These are phyloP conservation scores for Castanopsis chinensis DNA, from an alignment of 306 rosid species.

Conservation along the genomic window DNA sequence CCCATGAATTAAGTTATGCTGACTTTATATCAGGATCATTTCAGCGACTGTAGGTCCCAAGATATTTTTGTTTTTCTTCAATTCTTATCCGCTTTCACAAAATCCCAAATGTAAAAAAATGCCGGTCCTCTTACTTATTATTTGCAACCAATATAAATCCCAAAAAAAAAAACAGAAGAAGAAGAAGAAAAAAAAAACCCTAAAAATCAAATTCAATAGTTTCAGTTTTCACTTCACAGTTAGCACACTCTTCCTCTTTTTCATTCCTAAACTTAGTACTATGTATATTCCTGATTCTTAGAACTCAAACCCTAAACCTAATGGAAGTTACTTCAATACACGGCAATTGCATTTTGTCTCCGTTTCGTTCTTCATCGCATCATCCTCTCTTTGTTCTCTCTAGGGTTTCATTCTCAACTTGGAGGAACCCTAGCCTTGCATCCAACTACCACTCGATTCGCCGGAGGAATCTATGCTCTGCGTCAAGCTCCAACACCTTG, in stretches of 20 bases:
- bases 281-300: background rate
- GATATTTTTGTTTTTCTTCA: too few species aligned
- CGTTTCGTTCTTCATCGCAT: conserved; percentile 32
- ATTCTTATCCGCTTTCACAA: too few species aligned
- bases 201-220: too few species aligned
- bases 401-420: conserved; percentile 32
- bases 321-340: conserved; percentile 59
- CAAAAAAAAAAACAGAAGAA: too few species aligned
- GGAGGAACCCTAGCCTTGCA: conserved; percentile 8
- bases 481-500: conserved; percentile 68
- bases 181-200: too few species aligned
- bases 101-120: too few species aligned
- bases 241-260: background rate
- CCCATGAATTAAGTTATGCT: too few species aligned
- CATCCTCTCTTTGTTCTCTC: conserved; percentile 32
- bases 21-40: too few species aligned
- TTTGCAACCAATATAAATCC: too few species aligned
- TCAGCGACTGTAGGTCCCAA: too few species aligned
- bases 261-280: background rate
- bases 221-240: too few species aligned
- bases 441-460: conserved; percentile 20
- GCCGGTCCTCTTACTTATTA: too few species aligned
- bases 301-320: conserved; percentile 12
- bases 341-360: conserved; percentile 41
- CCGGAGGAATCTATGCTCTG: conserved; percentile 41